Evolutionary conservation across 345 rosid species (phyloP).

Genomic region (Salix exigua): DNA sequence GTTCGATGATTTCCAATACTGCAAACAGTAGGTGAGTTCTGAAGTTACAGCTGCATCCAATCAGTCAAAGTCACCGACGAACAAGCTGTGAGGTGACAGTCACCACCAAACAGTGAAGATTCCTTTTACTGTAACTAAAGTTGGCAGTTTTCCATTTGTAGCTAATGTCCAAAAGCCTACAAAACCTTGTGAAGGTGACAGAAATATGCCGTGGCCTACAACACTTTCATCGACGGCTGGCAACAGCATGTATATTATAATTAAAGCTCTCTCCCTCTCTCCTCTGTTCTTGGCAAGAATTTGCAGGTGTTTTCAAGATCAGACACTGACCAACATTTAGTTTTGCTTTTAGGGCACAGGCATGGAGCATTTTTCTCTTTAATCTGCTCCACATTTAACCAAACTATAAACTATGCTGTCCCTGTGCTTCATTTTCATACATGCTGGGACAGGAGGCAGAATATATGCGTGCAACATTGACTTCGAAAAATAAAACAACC

Average conservation of each 20-base stretch:
- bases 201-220: conserved; percentile 36
- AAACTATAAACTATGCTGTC: not conserved
- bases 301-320: conserved; percentile 7
- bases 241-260: not conserved
- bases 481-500: not conserved
- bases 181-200: conserved; percentile 38
- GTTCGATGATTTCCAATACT: too few relatives aligned
- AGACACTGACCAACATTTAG: conserved; percentile 48
- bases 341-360: conserved; percentile 56
- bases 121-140: conserved; percentile 30
- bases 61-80: too few relatives aligned
- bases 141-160: conserved; percentile 55
- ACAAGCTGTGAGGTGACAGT: too few relatives aligned
- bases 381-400: conserved; percentile 31
- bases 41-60: too few relatives aligned
- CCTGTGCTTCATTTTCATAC: not conserved
- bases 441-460: conserved; percentile 3
- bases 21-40: too few relatives aligned
- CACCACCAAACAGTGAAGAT: conserved; percentile 31
- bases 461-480: conserved; percentile 11
- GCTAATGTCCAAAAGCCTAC: conserved; percentile 38
- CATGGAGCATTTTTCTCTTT: conserved; percentile 22
- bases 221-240: conserved; percentile 18
- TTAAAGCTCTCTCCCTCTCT: not conserved
- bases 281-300: not conserved